A percentile compares a stretch with the other conserved stretches of the same genome.
Evolutionary conservation across 768 basidiomycete species (phyloP).

Genomic region (Sarcomyxa edulis): DNA sequence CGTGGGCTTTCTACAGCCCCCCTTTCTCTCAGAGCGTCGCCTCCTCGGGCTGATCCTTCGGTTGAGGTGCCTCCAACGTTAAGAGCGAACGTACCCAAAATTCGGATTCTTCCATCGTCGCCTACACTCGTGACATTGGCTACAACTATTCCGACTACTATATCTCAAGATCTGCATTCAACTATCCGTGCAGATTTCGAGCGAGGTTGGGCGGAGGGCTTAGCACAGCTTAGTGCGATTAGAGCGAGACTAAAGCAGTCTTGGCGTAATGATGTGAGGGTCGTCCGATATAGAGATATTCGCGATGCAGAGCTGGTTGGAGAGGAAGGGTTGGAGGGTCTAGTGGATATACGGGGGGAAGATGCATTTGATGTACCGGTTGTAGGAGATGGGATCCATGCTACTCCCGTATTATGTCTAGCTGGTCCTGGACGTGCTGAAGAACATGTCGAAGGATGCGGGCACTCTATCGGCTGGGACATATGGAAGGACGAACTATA

Average conservation of each 20-base stretch:
- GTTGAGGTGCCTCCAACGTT: conserved; percentile 12
- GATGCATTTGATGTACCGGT: conserved; percentile 21
- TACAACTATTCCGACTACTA: conserved; percentile 6
- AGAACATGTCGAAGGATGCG: conserved; percentile 32
- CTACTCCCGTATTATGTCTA: conserved; percentile 35
- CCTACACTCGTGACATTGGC: conserved; percentile 2
- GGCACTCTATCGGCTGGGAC: conserved; percentile 31
- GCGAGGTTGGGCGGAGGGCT: conserved; percentile 59
- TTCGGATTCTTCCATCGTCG: no score
- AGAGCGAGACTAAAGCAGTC: conserved; percentile 40
- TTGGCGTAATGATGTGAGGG: conserved; percentile 37
- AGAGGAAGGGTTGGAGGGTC: not conserved
- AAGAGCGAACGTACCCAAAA: no score
- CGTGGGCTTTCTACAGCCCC: conserved; percentile 62
- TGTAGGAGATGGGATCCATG: conserved; percentile 6
- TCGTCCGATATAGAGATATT: conserved; percentile 33
- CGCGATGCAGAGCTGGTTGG: conserved; percentile 13
- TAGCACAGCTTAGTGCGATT: conserved; percentile 45
- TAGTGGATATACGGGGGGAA: conserved; percentile 13
- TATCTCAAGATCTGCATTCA: conserved; percentile 47
- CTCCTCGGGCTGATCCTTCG: conserved; percentile 7
- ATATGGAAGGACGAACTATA: conserved; percentile 25
- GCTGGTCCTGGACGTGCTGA: conserved; percentile 21
- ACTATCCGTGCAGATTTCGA: conserved; percentile 51
- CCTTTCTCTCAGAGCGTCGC: conserved; percentile 46